Evolutionary conservation across 2,329 filamentous ascomycete genomes (phyloP).

Genomic region (Blumeria hordei): DNA sequence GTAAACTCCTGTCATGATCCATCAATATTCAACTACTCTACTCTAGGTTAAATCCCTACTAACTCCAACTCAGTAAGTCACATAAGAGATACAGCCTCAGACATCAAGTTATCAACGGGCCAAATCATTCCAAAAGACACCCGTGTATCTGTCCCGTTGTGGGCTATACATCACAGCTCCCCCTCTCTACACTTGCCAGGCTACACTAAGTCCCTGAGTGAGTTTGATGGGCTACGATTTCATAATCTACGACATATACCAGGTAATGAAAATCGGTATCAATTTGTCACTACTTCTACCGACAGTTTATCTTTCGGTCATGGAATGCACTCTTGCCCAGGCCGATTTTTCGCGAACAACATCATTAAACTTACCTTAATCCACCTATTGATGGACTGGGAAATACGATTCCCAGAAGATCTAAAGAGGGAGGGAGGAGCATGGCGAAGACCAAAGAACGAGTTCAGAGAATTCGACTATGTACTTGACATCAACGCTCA

Average conservation of each 20-base stretch:
- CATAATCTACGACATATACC: constrained; percentile 6
- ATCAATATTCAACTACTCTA: neutral
- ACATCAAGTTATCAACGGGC: neutral
- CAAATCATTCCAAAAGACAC: neutral
- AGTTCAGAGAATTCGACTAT: neutral
- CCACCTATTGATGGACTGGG: constrained; percentile 16
- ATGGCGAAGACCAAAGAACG: neutral
- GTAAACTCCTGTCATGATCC: neutral
- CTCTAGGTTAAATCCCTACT: neutral
- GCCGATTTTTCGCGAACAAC: constrained; percentile 19
- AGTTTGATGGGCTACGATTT: constrained; percentile 6
- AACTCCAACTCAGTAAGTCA: neutral
- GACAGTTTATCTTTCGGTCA: constrained; percentile 17
- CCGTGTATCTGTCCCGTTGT: neutral
- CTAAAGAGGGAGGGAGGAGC: constrained; percentile 26
- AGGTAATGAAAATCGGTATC: constrained; percentile 11
- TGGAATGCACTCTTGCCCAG: constrained; percentile 20
- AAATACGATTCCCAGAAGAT: constrained; percentile 7
- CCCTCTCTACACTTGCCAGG: neutral
- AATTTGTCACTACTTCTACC: constrained; percentile 16
- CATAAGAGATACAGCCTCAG: neutral
- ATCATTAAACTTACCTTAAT: constrained; percentile 17
- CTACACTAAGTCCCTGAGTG: neutral
- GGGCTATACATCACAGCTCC: neutral
- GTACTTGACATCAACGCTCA: neutral